Evolutionary conservation across 129 eudicot genomes (phyloP).

Genomic region (Flaveria brownii): DNA sequence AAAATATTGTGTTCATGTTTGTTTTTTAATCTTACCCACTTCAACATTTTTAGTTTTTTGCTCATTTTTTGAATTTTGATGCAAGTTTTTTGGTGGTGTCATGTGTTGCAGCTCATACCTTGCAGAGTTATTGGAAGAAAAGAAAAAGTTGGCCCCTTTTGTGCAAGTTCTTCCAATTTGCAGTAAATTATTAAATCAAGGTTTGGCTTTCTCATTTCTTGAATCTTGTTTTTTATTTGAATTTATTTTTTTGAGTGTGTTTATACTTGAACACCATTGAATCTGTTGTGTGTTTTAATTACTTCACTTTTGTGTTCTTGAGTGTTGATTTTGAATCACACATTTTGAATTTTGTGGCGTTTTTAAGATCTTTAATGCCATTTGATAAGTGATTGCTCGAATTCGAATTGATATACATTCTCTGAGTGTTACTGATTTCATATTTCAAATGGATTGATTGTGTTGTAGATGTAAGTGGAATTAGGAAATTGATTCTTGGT

Average conservation of each 20-base stretch:
- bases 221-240: slow-evolving; percentile 32
- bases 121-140: slow-evolving; percentile 43
- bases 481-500: no score
- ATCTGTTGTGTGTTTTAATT: slow-evolving; percentile 31
- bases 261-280: neutral
- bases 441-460: slow-evolving; percentile 1
- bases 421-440: neutral
- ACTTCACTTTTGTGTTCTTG: neutral
- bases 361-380: neutral
- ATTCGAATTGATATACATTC: neutral
- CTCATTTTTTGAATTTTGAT: slow-evolving; percentile 20
- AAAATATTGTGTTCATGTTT: neutral
- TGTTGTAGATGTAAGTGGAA: neutral
- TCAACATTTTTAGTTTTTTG: neutral
- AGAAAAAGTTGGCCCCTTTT: slow-evolving; percentile 34
- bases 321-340: slow-evolving; percentile 20
- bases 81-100: slow-evolving; percentile 13
- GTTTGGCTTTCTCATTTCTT: slow-evolving; percentile 16
- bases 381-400: neutral
- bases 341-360: neutral
- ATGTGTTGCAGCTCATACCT: slow-evolving; percentile 35
- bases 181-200: slow-evolving; percentile 37
- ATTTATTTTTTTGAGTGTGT: neutral
- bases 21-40: neutral
- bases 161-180: slow-evolving; percentile 39